These are phyloP conservation scores for Phytophthora constricta DNA, from an alignment of 352 stramenopile species.

Conservation along the genomic window DNA sequence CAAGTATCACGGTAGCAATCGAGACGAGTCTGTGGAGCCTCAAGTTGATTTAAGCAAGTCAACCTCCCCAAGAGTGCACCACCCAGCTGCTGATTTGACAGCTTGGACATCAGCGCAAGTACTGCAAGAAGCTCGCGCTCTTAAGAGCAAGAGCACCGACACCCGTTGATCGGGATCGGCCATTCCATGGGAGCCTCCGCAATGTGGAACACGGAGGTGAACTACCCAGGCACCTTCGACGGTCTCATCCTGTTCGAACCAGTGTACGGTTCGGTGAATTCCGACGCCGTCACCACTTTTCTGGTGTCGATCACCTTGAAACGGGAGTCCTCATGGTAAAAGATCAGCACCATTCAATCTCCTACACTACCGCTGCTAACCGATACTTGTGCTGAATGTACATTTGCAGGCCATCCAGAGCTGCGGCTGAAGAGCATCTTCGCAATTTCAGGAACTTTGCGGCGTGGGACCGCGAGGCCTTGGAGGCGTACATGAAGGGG, in stretches of 20 bases:
- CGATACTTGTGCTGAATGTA: neutral
- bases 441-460: constrained; percentile 47
- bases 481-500: constrained; percentile 44
- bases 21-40: constrained; percentile 43
- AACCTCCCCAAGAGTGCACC: constrained; percentile 35
- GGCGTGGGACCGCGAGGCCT: constrained; percentile 42
- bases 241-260: constrained; percentile 58
- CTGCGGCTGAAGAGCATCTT: constrained; percentile 37
- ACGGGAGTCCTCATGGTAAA: constrained; percentile 35
- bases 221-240: constrained; percentile 52
- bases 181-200: constrained; percentile 56
- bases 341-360: neutral
- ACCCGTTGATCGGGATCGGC: constrained; percentile 51
- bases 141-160: constrained; percentile 19
- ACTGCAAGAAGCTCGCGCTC: constrained; percentile 26
- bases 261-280: constrained; percentile 32
- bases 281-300: constrained; percentile 28
- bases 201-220: constrained; percentile 47
- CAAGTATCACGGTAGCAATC: constrained; percentile 56
- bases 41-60: constrained; percentile 37
- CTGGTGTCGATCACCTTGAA: constrained; percentile 49
- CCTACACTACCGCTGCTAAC: neutral
- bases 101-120: constrained; percentile 36
- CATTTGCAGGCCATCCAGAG: constrained; percentile 28
- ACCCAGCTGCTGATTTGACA: constrained; percentile 32